Base-by-base conservation (phyloP, 352 stramenopile genomes). In the Globisporangium alternatum region DNA sequence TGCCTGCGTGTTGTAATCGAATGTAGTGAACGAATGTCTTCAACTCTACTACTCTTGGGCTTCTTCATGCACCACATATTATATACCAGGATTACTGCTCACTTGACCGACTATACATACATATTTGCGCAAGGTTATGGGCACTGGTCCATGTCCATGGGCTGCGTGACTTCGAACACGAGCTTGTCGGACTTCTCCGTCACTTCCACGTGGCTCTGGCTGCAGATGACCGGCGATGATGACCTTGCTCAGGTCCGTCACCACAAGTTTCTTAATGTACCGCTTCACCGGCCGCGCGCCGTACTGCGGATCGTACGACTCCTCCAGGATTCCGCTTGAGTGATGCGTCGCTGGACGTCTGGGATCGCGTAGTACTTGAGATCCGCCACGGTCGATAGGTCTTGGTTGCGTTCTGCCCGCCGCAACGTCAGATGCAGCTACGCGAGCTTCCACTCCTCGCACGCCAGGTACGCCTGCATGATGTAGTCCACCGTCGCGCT, bases 351-450 rank as follows among this genome's bases (percentile, higher is more conserved):
- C 75, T 98, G 80, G 0, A 99, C 80, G 47, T 95, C 83, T 2
- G 97, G 97, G 65, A 99, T 91, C 4, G 88, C 92, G 28, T 93
- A 93, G 71, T 99, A 99, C 64, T 98, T 97, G 6, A 99, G 69
- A 70, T 99, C 95, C 2, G 96, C 95, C 35, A 97, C 97, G 19
- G 85, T 93, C 55, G 97, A 91, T 5, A 99, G 72, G 68, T 99
- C 97, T 66, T 97, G 96, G 65, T 94, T 90, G 30, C 96, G 86
- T 71, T 99, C 89, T 1, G 90, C 93, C 65, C 96, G 84, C 58
- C 97, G 83, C n/a, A 98, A 93, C 67, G 99, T 97, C 39, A 97
- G 69, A 57, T 98, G 88, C 19, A 98, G 67, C 39, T 87, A 71
- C 4, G 35, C 35, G 4, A 82, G 70, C 1, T 74, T 60, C 80